These are phyloP conservation scores for Hygrophila difformis DNA, from an alignment of 257 asterid species.

Conservation along the genomic window DNA sequence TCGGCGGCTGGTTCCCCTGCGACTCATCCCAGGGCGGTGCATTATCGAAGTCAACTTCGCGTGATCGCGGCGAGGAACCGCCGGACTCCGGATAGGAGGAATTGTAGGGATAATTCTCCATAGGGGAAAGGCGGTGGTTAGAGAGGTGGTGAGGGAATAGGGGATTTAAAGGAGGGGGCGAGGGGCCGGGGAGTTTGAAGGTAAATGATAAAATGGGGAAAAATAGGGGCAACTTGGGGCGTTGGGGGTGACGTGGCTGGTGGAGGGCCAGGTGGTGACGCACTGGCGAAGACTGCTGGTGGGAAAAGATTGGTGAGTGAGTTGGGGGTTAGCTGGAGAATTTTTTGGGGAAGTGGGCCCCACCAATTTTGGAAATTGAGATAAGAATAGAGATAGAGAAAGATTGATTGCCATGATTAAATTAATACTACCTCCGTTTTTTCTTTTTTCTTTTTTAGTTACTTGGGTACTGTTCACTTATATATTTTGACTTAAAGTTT, in stretches of 20 bases:
- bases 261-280: slow-evolving; percentile 15
- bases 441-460: too few species aligned
- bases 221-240: too few species aligned
- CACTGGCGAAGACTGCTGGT: background rate
- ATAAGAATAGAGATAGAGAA: slow-evolving; percentile 6
- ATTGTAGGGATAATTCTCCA: slow-evolving; percentile 74
- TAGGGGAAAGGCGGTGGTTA: slow-evolving; percentile 16
- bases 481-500: too few species aligned
- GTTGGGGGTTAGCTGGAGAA: slow-evolving; percentile 24
- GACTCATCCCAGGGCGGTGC: slow-evolving; percentile 77
- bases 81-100: slow-evolving; percentile 83
- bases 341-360: slow-evolving; percentile 11
- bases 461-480: too few species aligned
- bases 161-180: background rate
- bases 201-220: too few species aligned
- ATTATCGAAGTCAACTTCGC: slow-evolving; percentile 54
- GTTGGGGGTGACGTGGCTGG: slow-evolving; percentile 29
- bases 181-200: too few species aligned
- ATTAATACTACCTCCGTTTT: too few species aligned
- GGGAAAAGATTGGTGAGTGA: slow-evolving; percentile 1
- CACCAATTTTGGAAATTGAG: slow-evolving; percentile 1
- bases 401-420: background rate
- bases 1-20: slow-evolving; percentile 38
- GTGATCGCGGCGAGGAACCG: slow-evolving; percentile 88
- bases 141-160: background rate